Base-by-base conservation (phyloP, 2,329 filamentous ascomycete species). In the Xenosphaeropsis pyriputrescens region DNA sequence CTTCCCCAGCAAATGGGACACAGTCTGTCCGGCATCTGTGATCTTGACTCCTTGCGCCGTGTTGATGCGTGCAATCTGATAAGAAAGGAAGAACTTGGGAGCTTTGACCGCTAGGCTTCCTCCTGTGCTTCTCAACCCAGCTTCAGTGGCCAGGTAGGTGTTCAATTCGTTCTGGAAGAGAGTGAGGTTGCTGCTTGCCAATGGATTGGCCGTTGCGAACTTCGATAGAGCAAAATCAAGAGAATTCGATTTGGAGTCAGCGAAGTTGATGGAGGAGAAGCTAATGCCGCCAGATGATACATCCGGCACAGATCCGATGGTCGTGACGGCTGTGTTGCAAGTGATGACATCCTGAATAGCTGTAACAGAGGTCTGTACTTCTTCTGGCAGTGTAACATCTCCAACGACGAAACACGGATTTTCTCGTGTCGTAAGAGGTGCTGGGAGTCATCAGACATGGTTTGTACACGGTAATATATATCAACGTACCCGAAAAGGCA, bases 11-110 rank as follows among this genome's bases (percentile, higher is more conserved):
- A 75, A 55, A 51, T 76, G 71, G 37, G 72, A 64, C 8, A 76
- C 70, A 50, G 68, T 65, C 48, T 59, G 54, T 7, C 64, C 68
- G 0, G 72, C 54, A n/a, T 57, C 65, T 1, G 60, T 57, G 2
- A 70, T 70, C 32, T 63, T 53, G 37, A 65, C 67, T 0, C 72
- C 72, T 56, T 75, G 68, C 0, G 72, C 72, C 0, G 70, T 72
- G 54, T 70, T 61, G 45, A 76, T 75, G 16, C 72, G 59, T 31
- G 66, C 64, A 26, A 75, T 62, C 55, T 77, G 72, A 52, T 74
- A 68, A 41, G 65, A 57, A 32, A 76, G 51, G 52, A 76, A 76
- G 64, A 77, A 77, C 55, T 76, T 76, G 43, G 72, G 72, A 5
- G 70, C 67, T 55, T 76, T 75, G 55, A 76, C 68, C 2, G 61